Evolutionary conservation across 2,329 filamentous ascomycete genomes (phyloP).

Genomic region (Cladosporium halotolerans): DNA sequence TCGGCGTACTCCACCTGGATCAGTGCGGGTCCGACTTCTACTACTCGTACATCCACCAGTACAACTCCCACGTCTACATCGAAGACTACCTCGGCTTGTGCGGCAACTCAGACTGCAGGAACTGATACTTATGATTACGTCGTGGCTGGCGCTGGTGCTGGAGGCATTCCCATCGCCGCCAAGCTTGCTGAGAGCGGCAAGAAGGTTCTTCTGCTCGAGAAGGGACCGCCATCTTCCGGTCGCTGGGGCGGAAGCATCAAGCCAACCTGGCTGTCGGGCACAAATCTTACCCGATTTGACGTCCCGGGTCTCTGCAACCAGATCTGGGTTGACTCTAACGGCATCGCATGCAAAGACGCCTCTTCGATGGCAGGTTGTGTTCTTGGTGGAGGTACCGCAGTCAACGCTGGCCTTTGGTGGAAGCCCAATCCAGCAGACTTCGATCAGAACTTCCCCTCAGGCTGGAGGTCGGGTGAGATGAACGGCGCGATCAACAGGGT

Average conservation of each 20-base stretch:
- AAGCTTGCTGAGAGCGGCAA: constrained; percentile 59
- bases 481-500: constrained; percentile 53
- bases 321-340: constrained; percentile 58
- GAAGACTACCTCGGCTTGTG: constrained; percentile 20
- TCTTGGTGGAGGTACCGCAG: constrained; percentile 59
- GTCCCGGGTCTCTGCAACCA: constrained; percentile 66
- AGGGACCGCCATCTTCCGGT: constrained; percentile 51
- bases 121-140: constrained; percentile 56
- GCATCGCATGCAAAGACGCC: constrained; percentile 61
- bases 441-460: constrained; percentile 64
- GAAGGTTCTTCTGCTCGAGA: constrained; percentile 54
- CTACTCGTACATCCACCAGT: constrained; percentile 15
- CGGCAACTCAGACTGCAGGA: constrained; percentile 26
- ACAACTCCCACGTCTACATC: constrained; percentile 23
- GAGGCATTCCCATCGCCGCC: constrained; percentile 54
- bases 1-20: constrained; percentile 38
- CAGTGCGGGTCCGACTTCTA: constrained; percentile 13
- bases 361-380: constrained; percentile 68
- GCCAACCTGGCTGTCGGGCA: constrained; percentile 55
- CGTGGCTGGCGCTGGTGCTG: constrained; percentile 56
- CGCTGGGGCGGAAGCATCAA: constrained; percentile 57
- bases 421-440: constrained; percentile 60
- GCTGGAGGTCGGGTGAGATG: constrained; percentile 65
- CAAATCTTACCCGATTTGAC: constrained; percentile 63
- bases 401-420: constrained; percentile 66